Evolutionary conservation across 306 rosid genomes (phyloP), one percentile per base, ranked within the genome.

Genomic region (Prunus salicina): DNA sequence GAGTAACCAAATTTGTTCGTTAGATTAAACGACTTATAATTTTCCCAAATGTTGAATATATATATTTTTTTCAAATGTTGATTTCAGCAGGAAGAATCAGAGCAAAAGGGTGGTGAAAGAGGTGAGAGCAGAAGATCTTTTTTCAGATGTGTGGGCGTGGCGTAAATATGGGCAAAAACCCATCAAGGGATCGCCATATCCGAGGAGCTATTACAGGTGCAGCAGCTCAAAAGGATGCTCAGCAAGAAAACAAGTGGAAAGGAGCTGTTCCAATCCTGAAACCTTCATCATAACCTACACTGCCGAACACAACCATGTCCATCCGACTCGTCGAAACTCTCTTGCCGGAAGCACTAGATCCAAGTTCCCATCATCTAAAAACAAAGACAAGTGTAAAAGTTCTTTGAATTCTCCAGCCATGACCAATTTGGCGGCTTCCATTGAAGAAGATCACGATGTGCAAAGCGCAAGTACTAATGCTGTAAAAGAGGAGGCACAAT

Each of bases 81-180:
- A 66, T 66, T 24, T 45, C 25, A 49, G 91, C 82, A 88, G 88
- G 89, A 95, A 89, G 84, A 92, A 58, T 15, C 78, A 85, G 79
- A 86, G 71, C 66, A 89, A 89, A 71, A 89, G 82, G 55, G 87
- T 83, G 58, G 88, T 90, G 85, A 87, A 89, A 83, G 73, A 90
- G 74, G 93, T 90, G 24, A 82, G 30, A 74, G 90, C 76, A 28
- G 89, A 88, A 58, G 87, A 86, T 16, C 43, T 86, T 0, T 65
- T 85, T 13, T 83, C 89, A 7, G 99, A 95, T 56, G 71, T 82
- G 71, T 92, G 99, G 99, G 91, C 96, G 50, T 95, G 99, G 99
- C 77, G 99, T 15, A 95, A 95, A 82, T 95, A 95, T 58, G 99
- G 99, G 56, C 99, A 95, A 72, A 95, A 95, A 78, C 97, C 99